A percentile compares a stretch with the other conserved stretches of the same genome.
Conservation (phyloP, 495 filamentous ascomycete species). For the Trichoderma virens region DNA sequence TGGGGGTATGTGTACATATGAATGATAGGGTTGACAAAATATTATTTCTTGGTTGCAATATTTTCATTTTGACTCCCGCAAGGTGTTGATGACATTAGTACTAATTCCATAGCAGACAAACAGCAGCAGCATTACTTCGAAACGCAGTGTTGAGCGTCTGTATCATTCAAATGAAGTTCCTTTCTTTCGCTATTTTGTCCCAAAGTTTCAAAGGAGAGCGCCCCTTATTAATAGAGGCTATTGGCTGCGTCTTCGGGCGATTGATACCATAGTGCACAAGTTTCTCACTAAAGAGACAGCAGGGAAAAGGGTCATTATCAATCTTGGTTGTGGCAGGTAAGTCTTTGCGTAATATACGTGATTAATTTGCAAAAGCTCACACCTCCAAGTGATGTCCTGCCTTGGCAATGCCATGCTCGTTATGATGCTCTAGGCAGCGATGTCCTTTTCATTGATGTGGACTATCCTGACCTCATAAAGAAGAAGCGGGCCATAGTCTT, state of each 20-base stretch:
- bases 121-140: conserved; percentile 82
- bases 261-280: conserved; percentile 60
- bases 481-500: conserved; percentile 63
- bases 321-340: conserved; percentile 88
- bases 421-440: conserved; percentile 47
- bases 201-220: conserved; percentile 68
- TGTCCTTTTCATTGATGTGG: conserved; percentile 74
- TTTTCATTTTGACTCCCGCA: neutral
- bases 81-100: neutral
- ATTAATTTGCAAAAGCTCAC: neutral
- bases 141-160: conserved; percentile 77
- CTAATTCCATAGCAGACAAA: conserved; percentile 56
- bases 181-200: conserved; percentile 82
- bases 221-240: conserved; percentile 87
- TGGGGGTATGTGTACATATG: conserved; percentile 7
- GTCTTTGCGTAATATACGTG: conserved; percentile 20
- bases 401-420: conserved; percentile 69
- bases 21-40: neutral
- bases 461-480: conserved; percentile 72
- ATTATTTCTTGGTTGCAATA: neutral
- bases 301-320: conserved; percentile 68
- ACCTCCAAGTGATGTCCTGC: conserved; percentile 71
- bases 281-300: conserved; percentile 57
- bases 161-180: conserved; percentile 67
- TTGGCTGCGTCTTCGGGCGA: conserved; percentile 74